phyloP scores from a whole-genome alignment of 192 early-diverging fungal genomes.

The Entomortierella parvispora region DNA sequence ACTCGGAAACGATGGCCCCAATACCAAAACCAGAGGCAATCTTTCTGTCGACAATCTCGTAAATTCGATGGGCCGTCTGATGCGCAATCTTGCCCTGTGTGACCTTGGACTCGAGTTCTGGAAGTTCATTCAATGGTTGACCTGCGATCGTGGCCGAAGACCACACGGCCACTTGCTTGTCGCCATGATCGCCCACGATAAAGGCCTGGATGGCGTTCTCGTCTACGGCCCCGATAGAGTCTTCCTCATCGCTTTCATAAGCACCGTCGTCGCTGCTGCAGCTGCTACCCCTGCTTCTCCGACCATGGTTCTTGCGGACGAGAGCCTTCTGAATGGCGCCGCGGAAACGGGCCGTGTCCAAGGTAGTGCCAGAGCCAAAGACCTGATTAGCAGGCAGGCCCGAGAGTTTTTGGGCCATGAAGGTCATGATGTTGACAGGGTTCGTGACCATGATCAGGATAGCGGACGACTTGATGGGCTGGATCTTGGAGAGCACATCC shows the following conservation, averaged over 20 bases:
- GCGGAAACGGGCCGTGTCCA: slow-evolving; percentile 77
- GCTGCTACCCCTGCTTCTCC: neutral
- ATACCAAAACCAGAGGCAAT: slow-evolving; percentile 85
- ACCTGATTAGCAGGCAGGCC: slow-evolving; percentile 80
- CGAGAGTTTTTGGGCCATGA: slow-evolving; percentile 80
- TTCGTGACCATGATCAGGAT: slow-evolving; percentile 81
- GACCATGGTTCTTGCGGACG: no score
- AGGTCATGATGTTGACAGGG: slow-evolving; percentile 80
- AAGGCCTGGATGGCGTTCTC: slow-evolving; percentile 79
- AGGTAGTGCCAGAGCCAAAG: slow-evolving; percentile 82
- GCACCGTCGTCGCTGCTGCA: slow-evolving; percentile 37
- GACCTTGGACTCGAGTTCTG: slow-evolving; percentile 65
- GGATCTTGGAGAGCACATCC: slow-evolving; percentile 72
- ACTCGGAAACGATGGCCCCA: slow-evolving; percentile 72
- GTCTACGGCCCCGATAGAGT: slow-evolving; percentile 79
- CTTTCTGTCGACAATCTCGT: slow-evolving; percentile 83
- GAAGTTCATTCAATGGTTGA: slow-evolving; percentile 66
- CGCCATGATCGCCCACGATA: slow-evolving; percentile 86
- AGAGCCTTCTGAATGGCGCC: slow-evolving; percentile 14
- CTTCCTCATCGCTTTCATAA: slow-evolving; percentile 73
- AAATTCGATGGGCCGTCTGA: slow-evolving; percentile 71
- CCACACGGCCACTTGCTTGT: slow-evolving; percentile 86
- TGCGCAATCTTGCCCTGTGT: slow-evolving; percentile 58
- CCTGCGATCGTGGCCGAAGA: slow-evolving; percentile 74
- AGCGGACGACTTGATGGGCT: slow-evolving; percentile 75